Percentiles rank a stretch among this genome's conserved stretches.
phyloP scores from a whole-genome alignment of 1,284 basidiomycete genomes.

The Cutaneotrichosporon cyanovorans region DNA sequence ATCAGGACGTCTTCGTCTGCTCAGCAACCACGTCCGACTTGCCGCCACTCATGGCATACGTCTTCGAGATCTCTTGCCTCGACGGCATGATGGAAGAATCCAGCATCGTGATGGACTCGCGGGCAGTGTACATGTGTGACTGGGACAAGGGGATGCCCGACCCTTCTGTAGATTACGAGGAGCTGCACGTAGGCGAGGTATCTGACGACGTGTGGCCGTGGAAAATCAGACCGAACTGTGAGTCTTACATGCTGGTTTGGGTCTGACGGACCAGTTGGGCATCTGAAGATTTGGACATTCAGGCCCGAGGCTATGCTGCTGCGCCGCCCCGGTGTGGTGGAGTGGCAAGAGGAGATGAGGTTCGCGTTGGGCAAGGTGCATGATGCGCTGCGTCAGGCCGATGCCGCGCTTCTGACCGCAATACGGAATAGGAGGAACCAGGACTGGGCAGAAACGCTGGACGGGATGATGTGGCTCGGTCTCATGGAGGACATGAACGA shows the following conservation, averaged over 20 bases:
- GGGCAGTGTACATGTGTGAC: conserved; percentile 8
- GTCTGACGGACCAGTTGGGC: conserved; percentile 1
- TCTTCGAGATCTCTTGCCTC: conserved; percentile 5
- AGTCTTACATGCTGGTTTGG: background rate
- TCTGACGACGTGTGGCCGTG: background rate
- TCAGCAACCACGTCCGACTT: no score
- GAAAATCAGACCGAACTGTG: conserved; percentile 5
- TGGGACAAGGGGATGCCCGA: conserved; percentile 9
- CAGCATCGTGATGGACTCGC: conserved; percentile 5
- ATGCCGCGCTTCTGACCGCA: background rate
- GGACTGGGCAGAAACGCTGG: background rate
- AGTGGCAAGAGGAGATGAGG: background rate
- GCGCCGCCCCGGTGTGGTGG: background rate
- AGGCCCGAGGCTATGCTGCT: conserved; percentile 1
- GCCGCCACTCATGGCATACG: no score
- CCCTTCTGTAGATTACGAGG: background rate
- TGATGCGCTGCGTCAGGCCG: no score
- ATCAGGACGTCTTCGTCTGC: no score
- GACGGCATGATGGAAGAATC: background rate
- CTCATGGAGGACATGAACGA: background rate
- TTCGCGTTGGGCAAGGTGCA: background rate
- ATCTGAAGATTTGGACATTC: conserved; percentile 5
- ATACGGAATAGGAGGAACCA: background rate
- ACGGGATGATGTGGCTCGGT: background rate
- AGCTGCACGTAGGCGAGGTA: background rate